Conservation (phyloP, 2,329 filamentous ascomycete species). For the Alternaria dauci region DNA sequence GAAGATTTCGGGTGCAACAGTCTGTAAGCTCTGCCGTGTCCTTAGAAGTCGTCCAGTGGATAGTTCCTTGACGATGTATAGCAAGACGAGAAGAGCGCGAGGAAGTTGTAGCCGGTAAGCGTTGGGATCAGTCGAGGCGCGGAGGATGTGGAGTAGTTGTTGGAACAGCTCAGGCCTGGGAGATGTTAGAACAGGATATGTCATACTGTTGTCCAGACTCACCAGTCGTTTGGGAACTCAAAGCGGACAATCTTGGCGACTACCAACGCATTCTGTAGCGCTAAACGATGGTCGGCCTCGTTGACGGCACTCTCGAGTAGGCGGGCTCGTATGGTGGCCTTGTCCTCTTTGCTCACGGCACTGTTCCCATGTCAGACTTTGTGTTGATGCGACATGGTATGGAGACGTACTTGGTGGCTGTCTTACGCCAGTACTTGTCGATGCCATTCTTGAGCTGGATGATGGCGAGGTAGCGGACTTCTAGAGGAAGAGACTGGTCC, state of each 20-base stretch:
- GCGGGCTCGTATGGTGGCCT: slow-evolving; percentile 75
- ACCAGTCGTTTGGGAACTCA: slow-evolving; percentile 90
- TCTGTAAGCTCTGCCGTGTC: slow-evolving; percentile 79
- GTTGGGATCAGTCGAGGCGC: slow-evolving; percentile 60
- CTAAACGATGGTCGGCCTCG: slow-evolving; percentile 78
- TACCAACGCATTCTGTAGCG: slow-evolving; percentile 86
- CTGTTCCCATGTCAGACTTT: slow-evolving; percentile 46
- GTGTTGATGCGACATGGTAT: background rate
- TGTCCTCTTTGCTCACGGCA: slow-evolving; percentile 73
- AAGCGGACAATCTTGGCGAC: slow-evolving; percentile 87
- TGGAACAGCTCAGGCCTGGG: slow-evolving; percentile 51
- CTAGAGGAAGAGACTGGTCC: slow-evolving; percentile 76
- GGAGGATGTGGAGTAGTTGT: slow-evolving; percentile 63
- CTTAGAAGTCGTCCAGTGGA: slow-evolving; percentile 78
- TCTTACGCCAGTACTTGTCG: slow-evolving; percentile 91
- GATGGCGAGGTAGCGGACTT: slow-evolving; percentile 86
- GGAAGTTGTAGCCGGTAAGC: slow-evolving; percentile 72
- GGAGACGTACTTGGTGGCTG: slow-evolving; percentile 67
- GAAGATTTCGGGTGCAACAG: slow-evolving; percentile 83
- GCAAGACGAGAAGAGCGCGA: slow-evolving; percentile 76
- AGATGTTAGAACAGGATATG: slow-evolving; percentile 19
- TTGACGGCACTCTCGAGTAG: slow-evolving; percentile 79
- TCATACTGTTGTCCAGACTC: slow-evolving; percentile 6
- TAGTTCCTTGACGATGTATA: slow-evolving; percentile 91
- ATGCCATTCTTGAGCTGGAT: slow-evolving; percentile 98